Base-by-base conservation (phyloP, 495 filamentous ascomycete genomes). In the Penicillium herquei region DNA sequence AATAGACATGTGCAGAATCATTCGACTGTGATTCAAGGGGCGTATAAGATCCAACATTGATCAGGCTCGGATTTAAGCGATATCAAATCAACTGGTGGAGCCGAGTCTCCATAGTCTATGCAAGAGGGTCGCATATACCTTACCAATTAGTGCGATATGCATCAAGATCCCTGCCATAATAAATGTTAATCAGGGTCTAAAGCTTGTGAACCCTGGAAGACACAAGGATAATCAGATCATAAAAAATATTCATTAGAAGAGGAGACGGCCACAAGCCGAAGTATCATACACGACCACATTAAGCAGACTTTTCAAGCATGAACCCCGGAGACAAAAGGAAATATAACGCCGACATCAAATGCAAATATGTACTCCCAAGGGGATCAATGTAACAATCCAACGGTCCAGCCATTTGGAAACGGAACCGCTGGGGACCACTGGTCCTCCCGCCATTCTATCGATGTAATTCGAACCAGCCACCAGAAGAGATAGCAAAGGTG, bases 311-410 rank as follows among this genome's bases (percentile, higher is more conserved):
- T 54, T 54, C 14, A 26, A 17, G 32, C 49, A 51, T 43, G 37
- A 55, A 37, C 26, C 26, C 43, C 6, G 11, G 7, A 32, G 18
- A 46, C 5, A 32, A n/a, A 51, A 40, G 12, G 17, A 16, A 41
- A 26, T n/a, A 11, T 45, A 62, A 63, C 65, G 59, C 62, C 55
- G 37, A 13, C 44, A 51, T 41, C 9, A 51, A 51, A 61, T 53
- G 48, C 53, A 52, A 35, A 55, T 48, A 68, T 63, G 52, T 54
- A 58, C 49, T 31, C 41, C 44, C 43, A 33, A 51, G 12, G 49
- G 21, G 1, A 1, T 26, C 21, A 26, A 26, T 26, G 4, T 26
- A 26, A 26, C 4, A 26, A 26, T 26, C 21, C 21, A 26, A 26
- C 21, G 53, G 54, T 49, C 54, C 57, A 55, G 54, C 54, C 53